phyloP scores from a whole-genome alignment of 108 stramenopile species.

The Pseudonitzschia pungens region DNA sequence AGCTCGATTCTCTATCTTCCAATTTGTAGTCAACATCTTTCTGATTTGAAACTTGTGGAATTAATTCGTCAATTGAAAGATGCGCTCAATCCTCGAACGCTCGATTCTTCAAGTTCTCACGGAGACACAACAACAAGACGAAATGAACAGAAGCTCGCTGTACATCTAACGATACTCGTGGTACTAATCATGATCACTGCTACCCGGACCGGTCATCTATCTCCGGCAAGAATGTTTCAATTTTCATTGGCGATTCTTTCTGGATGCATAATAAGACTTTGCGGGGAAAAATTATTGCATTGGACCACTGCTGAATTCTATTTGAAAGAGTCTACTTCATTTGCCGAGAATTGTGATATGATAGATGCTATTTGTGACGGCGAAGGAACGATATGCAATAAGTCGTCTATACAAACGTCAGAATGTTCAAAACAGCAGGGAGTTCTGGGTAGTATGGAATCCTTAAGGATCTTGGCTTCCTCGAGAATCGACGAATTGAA shows the following conservation, averaged over 20 bases:
- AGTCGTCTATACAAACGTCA: background rate
- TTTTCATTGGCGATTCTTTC: background rate
- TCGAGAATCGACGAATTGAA: background rate
- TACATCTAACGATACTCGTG: background rate
- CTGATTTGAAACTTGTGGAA: slow-evolving; percentile 11
- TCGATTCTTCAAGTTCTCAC: background rate
- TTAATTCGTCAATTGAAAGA: slow-evolving; percentile 10
- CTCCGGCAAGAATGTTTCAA: background rate
- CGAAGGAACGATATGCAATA: background rate
- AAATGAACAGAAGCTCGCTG: background rate
- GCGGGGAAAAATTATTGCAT: slow-evolving; percentile 10
- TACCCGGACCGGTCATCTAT: background rate
- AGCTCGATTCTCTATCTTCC: slow-evolving; percentile 69
- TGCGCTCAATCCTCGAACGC: background rate
- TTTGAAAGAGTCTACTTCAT: slow-evolving; percentile 28
- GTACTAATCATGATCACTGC: background rate
- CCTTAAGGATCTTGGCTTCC: background rate
- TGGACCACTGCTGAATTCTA: slow-evolving; percentile 25
- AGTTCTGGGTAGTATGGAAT: background rate
- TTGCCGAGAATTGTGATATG: slow-evolving; percentile 34
- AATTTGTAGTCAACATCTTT: slow-evolving; percentile 44
- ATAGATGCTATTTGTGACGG: slow-evolving; percentile 21
- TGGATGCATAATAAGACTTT: slow-evolving; percentile 2
- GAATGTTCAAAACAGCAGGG: background rate
- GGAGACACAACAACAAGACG: background rate